Evolutionary conservation across 73 alveolate species (phyloP), one percentile per base, ranked within the genome.

Genomic region (Uronychia binucleata): DNA sequence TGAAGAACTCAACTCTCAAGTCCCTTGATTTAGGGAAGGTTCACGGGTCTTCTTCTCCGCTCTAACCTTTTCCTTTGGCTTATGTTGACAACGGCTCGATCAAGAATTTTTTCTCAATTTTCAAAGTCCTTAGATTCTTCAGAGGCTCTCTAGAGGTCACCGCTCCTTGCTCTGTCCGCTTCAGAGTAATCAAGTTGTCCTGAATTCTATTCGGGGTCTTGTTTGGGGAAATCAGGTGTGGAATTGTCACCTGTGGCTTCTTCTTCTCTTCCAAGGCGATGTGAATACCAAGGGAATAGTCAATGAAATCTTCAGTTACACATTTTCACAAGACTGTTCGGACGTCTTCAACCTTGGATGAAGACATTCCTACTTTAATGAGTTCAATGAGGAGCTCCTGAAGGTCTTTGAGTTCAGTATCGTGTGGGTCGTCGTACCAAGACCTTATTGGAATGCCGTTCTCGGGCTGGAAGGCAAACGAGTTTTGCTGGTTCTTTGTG

Each of bases 391-490:
- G 67, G 19, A 46, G 19, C 19, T 11, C 67, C 19, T 46, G 67
- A 19, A 85, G 57, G 28, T 85, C 76, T 26, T 46, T 34, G 1
- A 88, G 83, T 32, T 88, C 94, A 27, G 83, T 57, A 57, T 88
- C 94, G 30, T 31, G 0, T 1, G 31, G 31, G 67, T 88, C 94
- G 1, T 82, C 86, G 74, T 58, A 83, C 90, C 94, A 88, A 33
- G 87, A 34, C 1, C 59, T 88, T 29, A 80, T 80, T 11, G 88
- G 88, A 25, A 88, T 59, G 13, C 86, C 86, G 35, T 88, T 88
- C 60, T 88, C 90, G 33, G 94, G 94, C 75, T 88, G 60, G 83
- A 83, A 88, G 34, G 57, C 60, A 74, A 58, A 88, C 58, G 87
- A 30, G 32, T 35, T 29, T 0, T 83, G 86, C 0, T 85, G 59